Conservation (phyloP, 495 filamentous ascomycete genomes). For the Pyrenopolyporus hunteri region DNA sequence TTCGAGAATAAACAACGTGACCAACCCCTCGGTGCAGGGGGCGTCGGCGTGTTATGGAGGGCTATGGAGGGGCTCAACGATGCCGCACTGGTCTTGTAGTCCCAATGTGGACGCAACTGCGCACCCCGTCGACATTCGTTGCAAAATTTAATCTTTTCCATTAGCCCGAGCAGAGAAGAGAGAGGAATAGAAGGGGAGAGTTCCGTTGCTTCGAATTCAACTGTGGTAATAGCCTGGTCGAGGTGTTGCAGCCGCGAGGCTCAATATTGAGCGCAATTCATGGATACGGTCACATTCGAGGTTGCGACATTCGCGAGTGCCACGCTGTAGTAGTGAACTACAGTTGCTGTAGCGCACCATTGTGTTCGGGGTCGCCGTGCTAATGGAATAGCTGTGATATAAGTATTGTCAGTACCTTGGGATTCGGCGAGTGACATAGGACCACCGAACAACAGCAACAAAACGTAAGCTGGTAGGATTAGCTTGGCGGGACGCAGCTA, state of each 20-base stretch:
- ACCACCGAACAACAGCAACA: constrained; percentile 30
- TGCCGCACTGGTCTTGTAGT: background rate
- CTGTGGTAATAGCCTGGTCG: background rate
- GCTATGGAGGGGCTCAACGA: constrained; percentile 30
- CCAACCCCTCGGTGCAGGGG: constrained; percentile 37
- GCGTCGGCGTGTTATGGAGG: constrained; percentile 18
- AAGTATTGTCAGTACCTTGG: constrained; percentile 24
- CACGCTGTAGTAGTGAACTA: constrained; percentile 16
- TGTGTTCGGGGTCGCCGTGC: constrained; percentile 17
- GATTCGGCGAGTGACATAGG: constrained; percentile 25
- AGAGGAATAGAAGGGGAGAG: background rate
- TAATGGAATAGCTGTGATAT: constrained; percentile 23
- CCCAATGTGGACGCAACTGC: constrained; percentile 4
- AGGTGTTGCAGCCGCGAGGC: constrained; percentile 11
- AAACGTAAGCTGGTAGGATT: constrained; percentile 30
- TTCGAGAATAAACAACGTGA: constrained; percentile 40
- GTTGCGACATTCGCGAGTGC: constrained; percentile 18
- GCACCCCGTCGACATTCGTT: constrained; percentile 1
- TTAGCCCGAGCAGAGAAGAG: constrained; percentile 18
- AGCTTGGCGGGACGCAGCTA: constrained; percentile 34
- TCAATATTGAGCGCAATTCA: constrained; percentile 9
- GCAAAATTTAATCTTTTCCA: constrained; percentile 11
- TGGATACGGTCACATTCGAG: constrained; percentile 26
- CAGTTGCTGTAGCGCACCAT: constrained; percentile 20
- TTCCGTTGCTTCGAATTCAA: constrained; percentile 14